Evolutionary conservation across 768 basidiomycete species (phyloP), one percentile per base, ranked within the genome.

Genomic region (Mycena chlorophos): DNA sequence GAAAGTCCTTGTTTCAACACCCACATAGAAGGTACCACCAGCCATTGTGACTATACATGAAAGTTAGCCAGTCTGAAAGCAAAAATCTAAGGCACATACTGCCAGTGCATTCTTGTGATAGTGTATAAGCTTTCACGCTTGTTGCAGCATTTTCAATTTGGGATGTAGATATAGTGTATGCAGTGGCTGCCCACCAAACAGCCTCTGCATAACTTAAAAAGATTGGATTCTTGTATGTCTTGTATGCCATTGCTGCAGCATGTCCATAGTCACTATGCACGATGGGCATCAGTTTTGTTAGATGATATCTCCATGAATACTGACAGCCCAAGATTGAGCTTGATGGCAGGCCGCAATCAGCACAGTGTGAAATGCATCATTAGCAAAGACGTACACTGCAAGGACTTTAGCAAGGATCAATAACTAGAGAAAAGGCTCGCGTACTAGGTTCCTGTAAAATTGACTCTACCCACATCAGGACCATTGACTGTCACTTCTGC

Each of bases 21-120:
- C 16, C 16, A 56, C 55, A 2, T 40, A n/a, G 30, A 56, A 56
- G 0, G 55, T 56, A 19, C 55, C 55, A 4, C 55, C 55, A 28
- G 34, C 23, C 55, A 56, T 50, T 14, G 40, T 34, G 4, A 12
- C 55, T 56, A 14, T 22, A 14, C 5, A 14, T 8, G n/a, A 14
- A 34, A 34, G 17, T 8, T 20, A 8, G 40, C 22, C 40, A 42
- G 22, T 42, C 40, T 51, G 8, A 1, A n/a, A 29, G 40, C 4
- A 28, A 10, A 17, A 3, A 19, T 3, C 2, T 5, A 8, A 22
- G n/a, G 4, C 17, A 37, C 55, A 34, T 20, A 56, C 55, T n/a
- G 34, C 27, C 50, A 19, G 46, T 42, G 22, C 55, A 56, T 1
- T 2, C 23, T 1, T 5, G 19, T 16, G n/a, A 56, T 5, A 2